These are phyloP conservation scores for Leonotis leonurus DNA, from an alignment of 257 asterid genomes.

Conservation along the genomic window DNA sequence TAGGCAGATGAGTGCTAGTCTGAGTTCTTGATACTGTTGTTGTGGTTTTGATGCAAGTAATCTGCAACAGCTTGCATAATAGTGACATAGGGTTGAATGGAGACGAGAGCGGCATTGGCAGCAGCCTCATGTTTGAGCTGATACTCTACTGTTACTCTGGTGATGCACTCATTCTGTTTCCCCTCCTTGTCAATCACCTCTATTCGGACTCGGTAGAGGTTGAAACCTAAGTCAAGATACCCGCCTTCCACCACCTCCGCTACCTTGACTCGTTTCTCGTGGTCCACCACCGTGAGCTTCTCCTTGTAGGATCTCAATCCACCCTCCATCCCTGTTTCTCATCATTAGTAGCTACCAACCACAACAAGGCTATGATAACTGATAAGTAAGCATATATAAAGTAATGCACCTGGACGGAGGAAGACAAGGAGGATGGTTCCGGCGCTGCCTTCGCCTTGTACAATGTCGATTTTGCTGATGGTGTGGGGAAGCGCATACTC, in stretches of 20 bases:
- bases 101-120: slow-evolving; percentile 29
- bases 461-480: slow-evolving; percentile 24
- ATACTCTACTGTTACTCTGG: slow-evolving; percentile 43
- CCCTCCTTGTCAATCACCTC: slow-evolving; percentile 38
- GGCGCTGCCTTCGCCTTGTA: slow-evolving; percentile 46
- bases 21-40: not conserved
- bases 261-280: slow-evolving; percentile 40
- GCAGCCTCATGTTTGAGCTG: slow-evolving; percentile 42
- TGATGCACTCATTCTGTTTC: slow-evolving; percentile 30
- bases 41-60: slow-evolving; percentile 13
- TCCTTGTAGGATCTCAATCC: slow-evolving; percentile 37
- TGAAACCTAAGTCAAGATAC: slow-evolving; percentile 43
- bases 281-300: slow-evolving; percentile 51
- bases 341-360: not conserved
- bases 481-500: slow-evolving; percentile 24
- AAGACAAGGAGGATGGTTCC: slow-evolving; percentile 40
- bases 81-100: slow-evolving; percentile 27
- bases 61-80: slow-evolving; percentile 35
- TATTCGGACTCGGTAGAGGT: slow-evolving; percentile 27
- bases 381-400: no score
- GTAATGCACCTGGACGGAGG: slow-evolving; percentile 27
- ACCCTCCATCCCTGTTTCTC: slow-evolving; percentile 3
- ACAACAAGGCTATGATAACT: no score
- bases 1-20: no score
- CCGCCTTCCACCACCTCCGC: slow-evolving; percentile 57